Base-by-base conservation (phyloP, 352 stramenopile species). In the Phytophthora tubulina region DNA sequence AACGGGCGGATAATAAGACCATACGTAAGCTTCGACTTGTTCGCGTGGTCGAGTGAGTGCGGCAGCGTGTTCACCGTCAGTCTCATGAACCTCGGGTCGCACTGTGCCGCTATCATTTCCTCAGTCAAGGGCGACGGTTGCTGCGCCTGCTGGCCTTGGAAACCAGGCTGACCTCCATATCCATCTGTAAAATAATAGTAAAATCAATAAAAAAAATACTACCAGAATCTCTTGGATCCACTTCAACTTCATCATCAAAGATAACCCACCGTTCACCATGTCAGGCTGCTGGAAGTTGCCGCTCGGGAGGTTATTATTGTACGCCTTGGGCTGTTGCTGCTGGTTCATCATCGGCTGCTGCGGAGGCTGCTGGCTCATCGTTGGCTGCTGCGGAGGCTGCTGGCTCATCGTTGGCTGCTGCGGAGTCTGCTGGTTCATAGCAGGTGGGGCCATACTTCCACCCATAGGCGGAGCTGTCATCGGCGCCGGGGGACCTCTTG, bases 1-100 rank as follows among this genome's bases (percentile, higher is more conserved):
- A 97, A 58, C 46, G 92, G 92, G 9, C 90, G 90, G 54, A 97
- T 88, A 39, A 97, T 80, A 9, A 97, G 75, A 56, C 90, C 92
- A 44, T 96, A 90, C 59, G 92, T 93, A 8, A 97, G 63, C 44
- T 93, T 87, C 15, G 86, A 92, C 72, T 95, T 95, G 68, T 83
- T 91, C 15, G 88, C 85, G 64, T 96, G 84, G 32, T 96, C 90
- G 49, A 90, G 80, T 30, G 90, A 96, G 72, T 95, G 86, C 8
- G 91, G 90, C 51, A 97, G 81, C 33, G 73, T 72, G 17, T 80
- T 81, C 35, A 97, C 85, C 3, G 89, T 92, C 53, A 88, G 76
- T 38, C 90, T 90, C 87, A 97, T 97, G 75, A 82, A 97, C 33
- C 88, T 84, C 9, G 87, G 70, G 38, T 94, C 84, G 65, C 82